These are phyloP conservation scores for Kregervanrija delftensis DNA, from an alignment of 805 yeast genomes.

Conservation along the genomic window DNA sequence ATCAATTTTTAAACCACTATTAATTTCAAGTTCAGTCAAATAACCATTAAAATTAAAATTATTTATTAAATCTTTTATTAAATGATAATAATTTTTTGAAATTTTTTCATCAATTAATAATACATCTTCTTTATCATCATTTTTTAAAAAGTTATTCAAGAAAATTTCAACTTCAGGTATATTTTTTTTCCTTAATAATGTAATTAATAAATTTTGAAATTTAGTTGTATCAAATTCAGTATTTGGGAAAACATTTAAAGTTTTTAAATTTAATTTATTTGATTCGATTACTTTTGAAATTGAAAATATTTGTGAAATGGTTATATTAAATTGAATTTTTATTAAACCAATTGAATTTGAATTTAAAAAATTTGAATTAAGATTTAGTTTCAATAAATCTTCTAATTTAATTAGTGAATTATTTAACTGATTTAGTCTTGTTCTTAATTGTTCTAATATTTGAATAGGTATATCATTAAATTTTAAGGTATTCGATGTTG, in stretches of 20 bases:
- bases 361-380: too few species aligned
- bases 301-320: constrained; percentile 74
- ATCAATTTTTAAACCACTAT: constrained; percentile 18
- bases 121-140: not conserved
- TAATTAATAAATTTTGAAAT: constrained; percentile 75
- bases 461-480: constrained; percentile 47
- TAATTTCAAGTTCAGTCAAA: constrained; percentile 43
- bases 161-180: constrained; percentile 88
- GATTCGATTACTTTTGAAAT: constrained; percentile 63
- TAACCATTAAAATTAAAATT: constrained; percentile 60
- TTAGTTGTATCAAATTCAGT: constrained; percentile 80
- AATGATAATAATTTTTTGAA: too few species aligned
- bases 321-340: constrained; percentile 78
- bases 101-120: constrained; percentile 48
- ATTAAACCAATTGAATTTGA: constrained; percentile 26
- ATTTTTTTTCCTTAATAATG: constrained; percentile 79
- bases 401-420: constrained; percentile 54
- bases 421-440: constrained; percentile 54
- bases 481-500: not conserved
- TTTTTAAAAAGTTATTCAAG: constrained; percentile 38
- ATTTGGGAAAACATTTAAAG: constrained; percentile 77
- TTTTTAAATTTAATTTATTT: constrained; percentile 49
- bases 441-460: constrained; percentile 55
- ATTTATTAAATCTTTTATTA: constrained; percentile 36
- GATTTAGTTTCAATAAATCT: constrained; percentile 32